A percentile compares a stretch with the other conserved stretches of the same genome.
Evolutionary conservation across 2,329 filamentous ascomycete genomes (phyloP).

Genomic region (Aciculosporium take): DNA sequence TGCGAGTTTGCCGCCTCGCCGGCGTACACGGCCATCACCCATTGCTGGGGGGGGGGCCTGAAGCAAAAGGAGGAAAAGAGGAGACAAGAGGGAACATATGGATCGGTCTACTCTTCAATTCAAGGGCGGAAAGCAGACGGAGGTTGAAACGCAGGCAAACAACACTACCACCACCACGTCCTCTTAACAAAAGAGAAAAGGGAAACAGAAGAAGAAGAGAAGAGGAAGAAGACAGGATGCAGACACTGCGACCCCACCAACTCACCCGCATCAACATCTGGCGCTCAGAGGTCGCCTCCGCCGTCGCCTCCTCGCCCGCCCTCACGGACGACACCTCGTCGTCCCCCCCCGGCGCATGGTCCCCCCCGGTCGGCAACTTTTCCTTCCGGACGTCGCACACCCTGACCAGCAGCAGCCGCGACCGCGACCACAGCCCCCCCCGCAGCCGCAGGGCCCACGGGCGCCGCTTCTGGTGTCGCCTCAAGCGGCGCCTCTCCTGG

Average conservation of each 20-base stretch:
- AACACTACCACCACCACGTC: no score
- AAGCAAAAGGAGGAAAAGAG: no score
- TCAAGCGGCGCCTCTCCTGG: slow-evolving; percentile 11
- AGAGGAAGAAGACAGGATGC: no score
- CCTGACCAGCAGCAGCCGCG: neutral
- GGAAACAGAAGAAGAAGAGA: neutral
- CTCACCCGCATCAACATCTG: slow-evolving; percentile 31
- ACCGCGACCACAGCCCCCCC: no score
- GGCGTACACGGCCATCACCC: no score
- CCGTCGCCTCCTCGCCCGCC: slow-evolving; percentile 16
- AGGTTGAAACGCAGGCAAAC: no score
- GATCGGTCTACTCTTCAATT: no score
- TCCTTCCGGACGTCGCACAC: slow-evolving; percentile 1
- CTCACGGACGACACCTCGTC: slow-evolving; percentile 9
- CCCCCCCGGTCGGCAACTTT: slow-evolving; percentile 5
- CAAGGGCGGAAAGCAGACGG: no score
- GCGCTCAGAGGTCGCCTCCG: slow-evolving; percentile 32
- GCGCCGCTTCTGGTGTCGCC: slow-evolving; percentile 12
- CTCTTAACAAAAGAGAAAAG: neutral
- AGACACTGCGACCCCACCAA: neutral
- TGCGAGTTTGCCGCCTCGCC: no score
- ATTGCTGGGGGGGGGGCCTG: no score
- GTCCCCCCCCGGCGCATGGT: slow-evolving; percentile 7
- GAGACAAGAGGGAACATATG: no score
- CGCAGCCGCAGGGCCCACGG: no score